Evolutionary conservation across 192 early-diverging fungal species (phyloP).

Genomic region (Spinellus fusiger): DNA sequence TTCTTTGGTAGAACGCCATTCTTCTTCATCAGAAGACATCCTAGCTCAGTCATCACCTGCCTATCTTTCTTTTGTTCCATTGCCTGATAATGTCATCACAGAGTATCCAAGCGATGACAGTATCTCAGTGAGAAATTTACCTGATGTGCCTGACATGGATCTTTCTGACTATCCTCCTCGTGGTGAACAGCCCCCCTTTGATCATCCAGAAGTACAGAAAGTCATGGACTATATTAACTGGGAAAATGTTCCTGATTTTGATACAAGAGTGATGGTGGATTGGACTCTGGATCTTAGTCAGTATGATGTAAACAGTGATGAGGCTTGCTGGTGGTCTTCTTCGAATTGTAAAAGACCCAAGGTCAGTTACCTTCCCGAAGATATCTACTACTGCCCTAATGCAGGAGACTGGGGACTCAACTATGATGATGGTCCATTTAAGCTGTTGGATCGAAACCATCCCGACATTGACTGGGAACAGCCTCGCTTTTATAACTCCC

Average conservation of each 20-base stretch:
- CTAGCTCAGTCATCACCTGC: neutral
- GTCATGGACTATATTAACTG: constrained; percentile 24
- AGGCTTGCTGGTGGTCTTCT: constrained; percentile 29
- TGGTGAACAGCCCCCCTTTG: constrained; percentile 25
- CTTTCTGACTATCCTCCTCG: constrained; percentile 24
- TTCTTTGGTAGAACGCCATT: neutral
- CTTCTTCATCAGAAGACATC: neutral
- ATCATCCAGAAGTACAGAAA: constrained; percentile 24
- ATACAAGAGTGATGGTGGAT: constrained; percentile 9
- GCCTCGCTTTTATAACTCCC: constrained; percentile 33
- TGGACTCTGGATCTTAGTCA: constrained; percentile 24
- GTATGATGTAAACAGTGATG: constrained; percentile 20
- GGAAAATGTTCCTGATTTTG: constrained; percentile 24
- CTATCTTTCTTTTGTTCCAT: neutral
- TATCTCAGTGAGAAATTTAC: neutral
- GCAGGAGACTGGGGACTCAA: constrained; percentile 34
- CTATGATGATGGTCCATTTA: constrained; percentile 37
- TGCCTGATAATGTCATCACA: neutral
- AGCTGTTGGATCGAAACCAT: constrained; percentile 8
- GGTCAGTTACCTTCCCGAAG: constrained; percentile 29
- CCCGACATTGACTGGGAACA: constrained; percentile 23
- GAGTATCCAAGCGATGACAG: constrained; percentile 3
- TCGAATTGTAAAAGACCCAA: constrained; percentile 30
- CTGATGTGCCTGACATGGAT: constrained; percentile 14
- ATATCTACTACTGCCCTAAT: constrained; percentile 32